phyloP scores from a whole-genome alignment of 371 early-diverging fungal species.

The Mortierella sp. region DNA sequence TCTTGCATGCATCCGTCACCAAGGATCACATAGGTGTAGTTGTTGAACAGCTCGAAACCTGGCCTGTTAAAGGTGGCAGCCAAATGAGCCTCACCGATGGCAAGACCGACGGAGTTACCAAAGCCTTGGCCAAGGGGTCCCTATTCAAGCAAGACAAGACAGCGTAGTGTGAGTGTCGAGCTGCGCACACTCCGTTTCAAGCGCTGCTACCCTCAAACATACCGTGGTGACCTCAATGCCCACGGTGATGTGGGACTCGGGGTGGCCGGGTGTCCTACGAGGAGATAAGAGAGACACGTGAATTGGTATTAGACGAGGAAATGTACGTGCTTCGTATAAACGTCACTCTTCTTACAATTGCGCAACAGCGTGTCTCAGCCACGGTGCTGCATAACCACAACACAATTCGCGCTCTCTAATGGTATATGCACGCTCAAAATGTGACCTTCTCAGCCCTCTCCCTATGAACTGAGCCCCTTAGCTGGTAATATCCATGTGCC shows the following conservation, averaged over 20 bases:
- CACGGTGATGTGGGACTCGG: slow-evolving; percentile 85
- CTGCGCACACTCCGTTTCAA: no score
- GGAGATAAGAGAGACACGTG: background rate
- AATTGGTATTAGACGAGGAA: background rate
- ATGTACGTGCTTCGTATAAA: background rate
- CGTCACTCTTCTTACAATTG: slow-evolving; percentile 1
- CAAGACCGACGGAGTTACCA: slow-evolving; percentile 97
- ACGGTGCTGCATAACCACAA: no score
- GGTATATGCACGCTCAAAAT: no score
- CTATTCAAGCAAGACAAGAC: background rate
- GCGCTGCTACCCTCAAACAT: no score
- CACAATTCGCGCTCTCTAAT: no score
- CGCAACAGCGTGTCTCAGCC: no score
- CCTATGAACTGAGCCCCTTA: no score
- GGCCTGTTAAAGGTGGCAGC: slow-evolving; percentile 93
- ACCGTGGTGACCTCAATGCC: slow-evolving; percentile 98
- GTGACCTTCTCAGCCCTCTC: no score
- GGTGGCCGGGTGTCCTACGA: slow-evolving; percentile 93
- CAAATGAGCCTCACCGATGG: slow-evolving; percentile 90
- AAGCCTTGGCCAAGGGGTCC: slow-evolving; percentile 99
- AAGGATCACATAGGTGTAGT: slow-evolving; percentile 88
- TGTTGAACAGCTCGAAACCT: slow-evolving; percentile 84
- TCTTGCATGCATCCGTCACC: slow-evolving; percentile 99
- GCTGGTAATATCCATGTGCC: no score
- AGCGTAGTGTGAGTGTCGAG: background rate